Evolutionary conservation across 2,329 filamentous ascomycete species (phyloP), one percentile per base, ranked within the genome.

Genomic region (Ilyonectria destructans): DNA sequence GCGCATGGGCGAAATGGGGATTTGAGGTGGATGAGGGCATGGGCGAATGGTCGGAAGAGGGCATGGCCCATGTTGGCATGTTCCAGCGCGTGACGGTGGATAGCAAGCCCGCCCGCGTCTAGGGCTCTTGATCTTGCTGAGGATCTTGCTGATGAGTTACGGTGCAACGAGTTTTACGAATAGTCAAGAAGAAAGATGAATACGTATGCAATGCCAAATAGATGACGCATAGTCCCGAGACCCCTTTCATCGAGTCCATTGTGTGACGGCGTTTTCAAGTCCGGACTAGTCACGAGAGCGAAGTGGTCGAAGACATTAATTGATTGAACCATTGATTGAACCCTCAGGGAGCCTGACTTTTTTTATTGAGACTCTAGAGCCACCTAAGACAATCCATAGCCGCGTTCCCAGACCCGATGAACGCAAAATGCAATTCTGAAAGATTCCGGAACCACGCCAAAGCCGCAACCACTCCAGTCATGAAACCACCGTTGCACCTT

Each of bases 61-160:
- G 92, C 4, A 96, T 97, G 62, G 85, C 88, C 71, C 94, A 97
- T 83, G 87, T 97, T 19, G 95, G 93, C 67, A 97, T 98, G 95
- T 97, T 89, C 71, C 76, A 80, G 71, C 82, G 88, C 37, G 67
- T 90, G 31, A 76, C 83, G 4, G 69, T 84, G 4, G 69, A 64
- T 19, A 70, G 75, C 46, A 73, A 77, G 62, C 59, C 73, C 40
- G 70, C 77, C 51, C 74, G 69, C 33, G 73, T 77, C 45, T 80
- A 73, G 65, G 63, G 49, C 48, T 58, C 45, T 58, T 29, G 48
- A 46, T 58, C n/a, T 23, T 46, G 31, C 31, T 49, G 17, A 46
- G 35, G 37, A 58, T 58, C 17, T 40, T 46, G 31, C 31, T 52
- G 17, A 46, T 40, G 43, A 58, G 54, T 40, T 59, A 58, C 40